These are phyloP conservation scores for Ophiostoma piceae DNA, from an alignment of 2,329 filamentous ascomycete genomes.

Conservation along the genomic window DNA sequence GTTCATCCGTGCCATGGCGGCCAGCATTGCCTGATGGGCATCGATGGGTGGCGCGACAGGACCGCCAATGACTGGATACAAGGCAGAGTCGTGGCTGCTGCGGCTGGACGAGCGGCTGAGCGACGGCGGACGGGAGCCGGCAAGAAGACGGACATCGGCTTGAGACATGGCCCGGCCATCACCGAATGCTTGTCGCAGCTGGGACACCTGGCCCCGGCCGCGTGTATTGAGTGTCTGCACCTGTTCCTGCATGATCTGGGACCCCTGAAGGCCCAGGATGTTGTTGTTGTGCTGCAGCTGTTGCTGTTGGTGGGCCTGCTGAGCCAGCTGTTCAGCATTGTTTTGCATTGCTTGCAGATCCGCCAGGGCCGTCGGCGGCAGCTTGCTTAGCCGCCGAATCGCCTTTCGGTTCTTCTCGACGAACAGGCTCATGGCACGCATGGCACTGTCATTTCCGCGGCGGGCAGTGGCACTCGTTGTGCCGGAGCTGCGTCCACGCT, in stretches of 20 bases:
- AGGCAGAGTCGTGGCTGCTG: slow-evolving; percentile 22
- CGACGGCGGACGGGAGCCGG: neutral
- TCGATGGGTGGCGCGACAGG: neutral
- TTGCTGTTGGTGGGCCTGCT: neutral
- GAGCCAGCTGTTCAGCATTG: neutral
- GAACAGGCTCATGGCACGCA: slow-evolving; percentile 43
- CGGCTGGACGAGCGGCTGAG: slow-evolving; percentile 21
- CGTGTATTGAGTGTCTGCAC: neutral
- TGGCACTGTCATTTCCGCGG: slow-evolving; percentile 39
- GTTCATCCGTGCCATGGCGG: neutral
- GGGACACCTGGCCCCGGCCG: neutral
- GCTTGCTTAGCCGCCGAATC: slow-evolving; percentile 40
- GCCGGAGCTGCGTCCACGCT: slow-evolving; percentile 18
- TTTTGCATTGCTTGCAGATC: neutral
- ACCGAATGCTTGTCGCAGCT: neutral
- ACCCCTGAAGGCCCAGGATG: neutral
- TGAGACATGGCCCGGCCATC: neutral
- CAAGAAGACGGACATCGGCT: neutral
- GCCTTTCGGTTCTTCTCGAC: slow-evolving; percentile 41
- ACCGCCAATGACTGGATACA: neutral
- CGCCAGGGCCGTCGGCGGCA: slow-evolving; percentile 30
- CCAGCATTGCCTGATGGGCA: slow-evolving; percentile 13
- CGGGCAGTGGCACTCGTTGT: neutral
- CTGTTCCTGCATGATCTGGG: neutral
- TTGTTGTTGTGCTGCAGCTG: neutral